phyloP scores from a whole-genome alignment of 257 asterid species.

The Nemophila menziesii region DNA sequence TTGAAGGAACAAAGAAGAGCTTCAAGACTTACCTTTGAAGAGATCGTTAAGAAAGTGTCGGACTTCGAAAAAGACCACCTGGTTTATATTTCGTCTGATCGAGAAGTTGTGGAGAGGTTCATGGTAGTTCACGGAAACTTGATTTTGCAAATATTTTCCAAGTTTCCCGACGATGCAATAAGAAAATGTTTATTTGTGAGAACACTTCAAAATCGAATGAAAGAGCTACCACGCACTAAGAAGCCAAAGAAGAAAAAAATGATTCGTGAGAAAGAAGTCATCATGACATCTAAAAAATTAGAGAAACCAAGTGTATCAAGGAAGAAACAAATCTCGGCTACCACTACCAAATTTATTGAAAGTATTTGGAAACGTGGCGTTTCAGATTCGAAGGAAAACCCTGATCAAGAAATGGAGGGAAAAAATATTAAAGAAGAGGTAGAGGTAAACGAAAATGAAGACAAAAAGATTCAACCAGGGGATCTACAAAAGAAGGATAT shows the following conservation, averaged over 20 bases:
- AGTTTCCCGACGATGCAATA: slow-evolving; percentile 7
- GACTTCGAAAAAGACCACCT: slow-evolving; percentile 7
- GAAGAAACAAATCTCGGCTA: slow-evolving; percentile 6
- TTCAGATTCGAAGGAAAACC: slow-evolving; percentile 1
- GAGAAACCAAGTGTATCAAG: background rate
- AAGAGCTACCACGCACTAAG: slow-evolving; percentile 3
- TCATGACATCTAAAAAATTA: slow-evolving; percentile 4
- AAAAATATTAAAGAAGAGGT: background rate
- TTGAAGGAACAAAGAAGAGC: slow-evolving; percentile 15
- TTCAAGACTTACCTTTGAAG: slow-evolving; percentile 11
- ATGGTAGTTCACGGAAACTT: slow-evolving; percentile 11
- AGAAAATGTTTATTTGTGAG: slow-evolving; percentile 13
- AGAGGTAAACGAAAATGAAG: background rate
- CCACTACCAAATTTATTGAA: slow-evolving; percentile 7
- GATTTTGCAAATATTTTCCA: slow-evolving; percentile 10
- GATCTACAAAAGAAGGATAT: slow-evolving; percentile 7
- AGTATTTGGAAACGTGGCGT: slow-evolving; percentile 8
- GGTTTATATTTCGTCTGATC: slow-evolving; percentile 8
- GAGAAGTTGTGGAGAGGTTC: slow-evolving; percentile 9
- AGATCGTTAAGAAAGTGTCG: slow-evolving; percentile 11
- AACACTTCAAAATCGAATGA: slow-evolving; percentile 6
- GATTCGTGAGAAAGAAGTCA: background rate
- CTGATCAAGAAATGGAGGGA: background rate
- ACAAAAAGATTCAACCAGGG: background rate
- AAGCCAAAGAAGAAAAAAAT: background rate